Percentiles rank a stretch among this genome's conserved stretches.
phyloP scores from a whole-genome alignment of 23 red algal genomes.

The Gracilaria gracilis region DNA sequence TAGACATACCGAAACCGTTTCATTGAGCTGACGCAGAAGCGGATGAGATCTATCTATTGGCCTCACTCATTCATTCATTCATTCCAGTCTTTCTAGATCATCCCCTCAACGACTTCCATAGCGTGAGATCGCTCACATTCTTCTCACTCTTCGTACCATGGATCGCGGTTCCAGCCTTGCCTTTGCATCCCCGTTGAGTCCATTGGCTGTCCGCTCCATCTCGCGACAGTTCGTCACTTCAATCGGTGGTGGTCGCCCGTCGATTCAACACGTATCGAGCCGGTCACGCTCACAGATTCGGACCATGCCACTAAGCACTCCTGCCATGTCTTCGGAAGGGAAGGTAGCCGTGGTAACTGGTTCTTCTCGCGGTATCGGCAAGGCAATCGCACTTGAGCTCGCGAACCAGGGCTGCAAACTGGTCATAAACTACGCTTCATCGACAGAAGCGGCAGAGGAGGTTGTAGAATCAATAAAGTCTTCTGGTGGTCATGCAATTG shows the following conservation, averaged over 20 bases:
- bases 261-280: background rate
- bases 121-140: background rate
- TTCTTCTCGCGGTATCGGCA: slow-evolving; percentile 92
- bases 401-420: slow-evolving; percentile 83
- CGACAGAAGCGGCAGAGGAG: slow-evolving; percentile 76
- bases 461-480: slow-evolving; percentile 85
- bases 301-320: background rate
- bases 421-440: slow-evolving; percentile 93
- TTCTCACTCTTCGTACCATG: background rate
- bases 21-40: no score
- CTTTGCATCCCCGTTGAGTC: slow-evolving; percentile 15
- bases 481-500: slow-evolving; percentile 82
- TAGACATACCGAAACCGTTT: no score
- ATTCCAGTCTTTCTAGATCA: background rate
- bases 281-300: background rate
- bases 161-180: background rate
- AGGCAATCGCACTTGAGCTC: slow-evolving; percentile 85
- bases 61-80: no score
- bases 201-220: background rate
- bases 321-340: slow-evolving; percentile 33
- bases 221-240: slow-evolving; percentile 4
- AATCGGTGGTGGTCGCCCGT: background rate
- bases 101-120: background rate
- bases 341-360: slow-evolving; percentile 98
- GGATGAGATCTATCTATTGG: no score